Conservation (phyloP, 306 rosid genomes). For the Cucumis sativus region Cucumber_9930_V3 NC_026657.2:10564501-10565000, state of each 20-base stretch:
- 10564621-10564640: background rate
- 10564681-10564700: background rate
- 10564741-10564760: background rate
- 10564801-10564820: background rate
- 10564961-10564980: background rate
- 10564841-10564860: background rate
- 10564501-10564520: background rate
- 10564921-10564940: conserved; percentile 5
- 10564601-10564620: background rate
- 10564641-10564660: background rate
- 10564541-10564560: background rate
- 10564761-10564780: background rate
- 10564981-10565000: background rate
- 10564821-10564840: background rate
- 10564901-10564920: background rate
- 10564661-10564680: background rate
- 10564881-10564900: background rate
- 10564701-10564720: background rate
- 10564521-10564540: background rate
- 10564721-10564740: background rate
- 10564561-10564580: background rate
- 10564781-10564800: background rate
- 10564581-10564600: background rate
- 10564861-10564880: background rate
- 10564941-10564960: conserved; percentile 10